Percentiles rank a stretch among this genome's conserved stretches.
These are phyloP conservation scores for Ammopiptanthus mongolicus DNA, from an alignment of 306 rosid species.

Conservation along the genomic window DNA sequence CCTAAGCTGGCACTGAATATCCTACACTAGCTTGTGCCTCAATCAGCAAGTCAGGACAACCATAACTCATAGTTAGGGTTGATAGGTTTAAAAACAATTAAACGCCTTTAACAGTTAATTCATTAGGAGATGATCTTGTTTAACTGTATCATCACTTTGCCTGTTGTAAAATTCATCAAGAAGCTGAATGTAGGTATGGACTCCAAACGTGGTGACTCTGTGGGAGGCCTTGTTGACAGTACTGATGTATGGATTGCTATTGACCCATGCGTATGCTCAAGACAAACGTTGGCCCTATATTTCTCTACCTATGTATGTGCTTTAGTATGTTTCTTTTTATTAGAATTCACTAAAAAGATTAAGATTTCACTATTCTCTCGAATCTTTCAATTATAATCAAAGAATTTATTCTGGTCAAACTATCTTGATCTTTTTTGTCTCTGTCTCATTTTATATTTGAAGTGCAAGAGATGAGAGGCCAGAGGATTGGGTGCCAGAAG, in stretches of 20 bases:
- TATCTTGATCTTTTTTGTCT: conserved; percentile 23
- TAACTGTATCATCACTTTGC: conserved; percentile 6
- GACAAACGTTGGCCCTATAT: conserved; percentile 94
- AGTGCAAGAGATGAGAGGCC: conserved; percentile 87
- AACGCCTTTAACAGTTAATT: background rate
- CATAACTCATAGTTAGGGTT: conserved; percentile 1
- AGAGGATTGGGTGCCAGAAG: conserved; percentile 90
- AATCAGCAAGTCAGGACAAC: conserved; percentile 10
- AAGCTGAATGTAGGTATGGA: conserved; percentile 68
- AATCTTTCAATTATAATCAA: background rate
- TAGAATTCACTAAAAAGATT: background rate
- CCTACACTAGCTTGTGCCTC: background rate
- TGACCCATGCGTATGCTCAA: conserved; percentile 94
- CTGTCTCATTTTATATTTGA: conserved; percentile 24
- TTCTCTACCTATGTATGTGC: conserved; percentile 75
- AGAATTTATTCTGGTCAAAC: conserved; percentile 8
- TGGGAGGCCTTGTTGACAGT: conserved; percentile 96
- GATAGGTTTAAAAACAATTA: background rate
- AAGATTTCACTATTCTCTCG: background rate
- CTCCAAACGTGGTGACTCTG: conserved; percentile 80
- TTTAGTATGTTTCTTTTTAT: background rate
- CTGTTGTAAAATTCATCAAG: background rate
- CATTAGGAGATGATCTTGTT: conserved; percentile 6
- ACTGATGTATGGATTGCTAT: conserved; percentile 71
- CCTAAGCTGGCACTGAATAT: conserved; percentile 11